phyloP scores from a whole-genome alignment of 345 rosid species.

The Hypericum perforatum region DNA sequence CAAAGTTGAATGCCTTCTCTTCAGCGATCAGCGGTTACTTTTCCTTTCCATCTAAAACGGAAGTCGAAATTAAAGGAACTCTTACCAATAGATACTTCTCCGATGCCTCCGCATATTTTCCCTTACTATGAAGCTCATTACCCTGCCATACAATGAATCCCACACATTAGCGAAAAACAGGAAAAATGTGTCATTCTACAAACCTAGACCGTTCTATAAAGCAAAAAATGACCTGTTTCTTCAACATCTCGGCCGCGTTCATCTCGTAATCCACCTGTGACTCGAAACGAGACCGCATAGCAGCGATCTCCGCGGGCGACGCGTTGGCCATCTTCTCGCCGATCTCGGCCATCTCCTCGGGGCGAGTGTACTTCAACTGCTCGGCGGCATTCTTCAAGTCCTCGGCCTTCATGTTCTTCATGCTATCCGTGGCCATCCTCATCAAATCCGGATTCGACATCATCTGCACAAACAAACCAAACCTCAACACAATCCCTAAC shows the following conservation, averaged over 20 bases:
- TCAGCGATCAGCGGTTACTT: too few species aligned
- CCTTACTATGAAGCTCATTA: slow-evolving; percentile 75
- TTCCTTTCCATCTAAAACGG: not conserved
- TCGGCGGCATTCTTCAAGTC: slow-evolving; percentile 85
- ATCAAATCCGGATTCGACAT: slow-evolving; percentile 92
- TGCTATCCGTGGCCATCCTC: slow-evolving; percentile 90
- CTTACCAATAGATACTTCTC: slow-evolving; percentile 83
- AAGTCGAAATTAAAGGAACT: not conserved
- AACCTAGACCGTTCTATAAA: too few species aligned
- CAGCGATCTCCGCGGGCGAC: slow-evolving; percentile 73
- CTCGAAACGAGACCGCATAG: slow-evolving; percentile 69
- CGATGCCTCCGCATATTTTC: slow-evolving; percentile 54
- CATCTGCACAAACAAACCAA: slow-evolving; percentile 52
- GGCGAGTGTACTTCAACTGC: slow-evolving; percentile 67
- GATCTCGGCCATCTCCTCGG: slow-evolving; percentile 84
- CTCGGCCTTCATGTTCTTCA: slow-evolving; percentile 88
- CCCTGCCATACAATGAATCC: slow-evolving; percentile 42
- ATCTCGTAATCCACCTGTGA: slow-evolving; percentile 59
- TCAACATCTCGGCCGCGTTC: slow-evolving; percentile 76
- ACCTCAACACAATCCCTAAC: not conserved
- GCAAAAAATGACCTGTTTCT: slow-evolving; percentile 46
- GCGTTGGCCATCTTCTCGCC: slow-evolving; percentile 83
- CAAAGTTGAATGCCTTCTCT: too few species aligned
- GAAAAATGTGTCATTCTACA: too few species aligned
- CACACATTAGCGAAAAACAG: slow-evolving; percentile 1